Evolutionary conservation across 2,329 filamentous ascomycete genomes (phyloP).

Genomic region (Aspergillus sp.): DNA sequence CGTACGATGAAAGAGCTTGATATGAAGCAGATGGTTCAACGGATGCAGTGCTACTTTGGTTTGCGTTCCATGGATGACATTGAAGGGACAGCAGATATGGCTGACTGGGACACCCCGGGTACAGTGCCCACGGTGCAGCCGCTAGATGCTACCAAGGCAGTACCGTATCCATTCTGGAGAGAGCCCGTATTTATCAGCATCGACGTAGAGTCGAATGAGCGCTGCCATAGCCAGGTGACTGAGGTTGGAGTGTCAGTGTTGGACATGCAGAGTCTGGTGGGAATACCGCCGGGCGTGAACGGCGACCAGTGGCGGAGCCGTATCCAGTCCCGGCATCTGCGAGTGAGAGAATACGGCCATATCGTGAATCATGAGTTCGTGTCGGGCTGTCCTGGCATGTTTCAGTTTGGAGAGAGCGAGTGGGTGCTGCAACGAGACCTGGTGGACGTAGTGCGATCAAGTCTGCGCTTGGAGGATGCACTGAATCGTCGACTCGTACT

Average conservation of each 20-base stretch:
- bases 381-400: conserved; percentile 72
- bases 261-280: conserved; percentile 65
- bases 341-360: conserved; percentile 68
- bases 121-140: conserved; percentile 27
- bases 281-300: conserved; percentile 59
- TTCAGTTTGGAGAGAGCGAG: conserved; percentile 67
- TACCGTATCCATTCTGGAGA: conserved; percentile 52
- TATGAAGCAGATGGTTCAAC: conserved; percentile 60
- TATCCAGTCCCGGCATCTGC: conserved; percentile 73
- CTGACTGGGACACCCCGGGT: conserved; percentile 16
- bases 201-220: conserved; percentile 82
- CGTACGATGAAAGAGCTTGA: conserved; percentile 53
- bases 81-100: conserved; percentile 11
- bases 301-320: conserved; percentile 67
- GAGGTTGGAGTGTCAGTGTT: conserved; percentile 84
- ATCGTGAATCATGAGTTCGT: conserved; percentile 70
- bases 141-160: conserved; percentile 50
- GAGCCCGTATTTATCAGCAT: conserved; percentile 73
- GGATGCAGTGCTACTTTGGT: conserved; percentile 71
- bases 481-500: conserved; percentile 65
- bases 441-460: conserved; percentile 50
- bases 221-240: conserved; percentile 66
- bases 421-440: conserved; percentile 52
- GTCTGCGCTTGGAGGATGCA: conserved; percentile 50
- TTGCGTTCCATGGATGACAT: conserved; percentile 51